These are phyloP conservation scores for Saturnispora dispora DNA, from an alignment of 805 yeast species.

Conservation along the genomic window DNA sequence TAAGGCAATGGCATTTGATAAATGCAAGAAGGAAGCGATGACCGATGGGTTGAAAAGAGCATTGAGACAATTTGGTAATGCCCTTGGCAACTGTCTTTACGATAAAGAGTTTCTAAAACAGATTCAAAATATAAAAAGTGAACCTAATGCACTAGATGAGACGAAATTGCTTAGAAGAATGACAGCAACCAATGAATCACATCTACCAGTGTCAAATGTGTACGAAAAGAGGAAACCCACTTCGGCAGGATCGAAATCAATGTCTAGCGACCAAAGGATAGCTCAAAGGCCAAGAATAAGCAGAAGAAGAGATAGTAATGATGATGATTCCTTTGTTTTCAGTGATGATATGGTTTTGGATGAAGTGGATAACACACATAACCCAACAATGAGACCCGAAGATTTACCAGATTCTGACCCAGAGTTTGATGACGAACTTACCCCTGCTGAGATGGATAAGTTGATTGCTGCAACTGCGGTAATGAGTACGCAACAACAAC, in stretches of 20 bases:
- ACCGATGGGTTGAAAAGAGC: conserved; percentile 78
- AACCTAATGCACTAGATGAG: conserved; percentile 25
- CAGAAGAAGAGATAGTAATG: conserved; percentile 1
- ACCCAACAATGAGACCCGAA: conserved; percentile 7
- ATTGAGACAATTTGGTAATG: conserved; percentile 69
- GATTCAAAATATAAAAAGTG: conserved; percentile 35
- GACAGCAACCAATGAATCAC: neutral
- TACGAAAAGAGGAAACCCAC: neutral
- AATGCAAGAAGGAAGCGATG: conserved; percentile 78
- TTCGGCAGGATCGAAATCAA: neutral
- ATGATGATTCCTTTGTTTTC: conserved; percentile 45
- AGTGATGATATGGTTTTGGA: conserved; percentile 35
- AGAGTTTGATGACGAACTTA: conserved; percentile 24
- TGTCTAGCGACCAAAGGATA: neutral
- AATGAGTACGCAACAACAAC: conserved; percentile 4
- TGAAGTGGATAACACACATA: neutral
- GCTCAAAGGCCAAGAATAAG: neutral
- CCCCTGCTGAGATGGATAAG: neutral
- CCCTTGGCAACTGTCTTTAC: conserved; percentile 76
- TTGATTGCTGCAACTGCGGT: neutral
- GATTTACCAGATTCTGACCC: conserved; percentile 21
- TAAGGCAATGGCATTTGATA: conserved; percentile 66
- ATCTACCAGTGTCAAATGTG: neutral
- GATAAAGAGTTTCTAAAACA: conserved; percentile 56
- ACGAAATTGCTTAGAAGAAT: conserved; percentile 23